These are phyloP conservation scores for Gymnopilus dilepis DNA, from an alignment of 768 basidiomycete genomes.

Conservation along the genomic window DNA sequence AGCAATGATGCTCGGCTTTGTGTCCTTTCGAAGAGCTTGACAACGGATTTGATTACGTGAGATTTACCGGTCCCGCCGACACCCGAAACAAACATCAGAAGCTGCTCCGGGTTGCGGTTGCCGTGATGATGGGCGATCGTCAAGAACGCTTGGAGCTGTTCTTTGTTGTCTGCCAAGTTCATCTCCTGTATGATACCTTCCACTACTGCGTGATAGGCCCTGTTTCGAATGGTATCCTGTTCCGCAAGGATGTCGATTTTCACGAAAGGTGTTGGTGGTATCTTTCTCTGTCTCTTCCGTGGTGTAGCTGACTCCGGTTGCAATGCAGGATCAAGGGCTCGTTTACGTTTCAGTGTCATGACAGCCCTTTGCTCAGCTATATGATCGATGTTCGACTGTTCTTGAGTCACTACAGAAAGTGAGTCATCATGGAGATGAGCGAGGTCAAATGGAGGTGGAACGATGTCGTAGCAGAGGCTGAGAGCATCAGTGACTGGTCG, in stretches of 20 bases:
- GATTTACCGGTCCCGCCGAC: conserved; percentile 15
- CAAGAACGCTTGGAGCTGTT: too few relatives aligned
- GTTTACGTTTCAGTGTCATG: not conserved
- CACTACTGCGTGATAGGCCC: not conserved
- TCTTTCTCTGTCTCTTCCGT: not conserved
- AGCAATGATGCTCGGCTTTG: not conserved
- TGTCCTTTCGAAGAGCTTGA: not conserved
- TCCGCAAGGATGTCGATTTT: not conserved
- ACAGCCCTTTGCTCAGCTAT: not conserved
- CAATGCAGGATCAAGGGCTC: not conserved
- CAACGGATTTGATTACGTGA: conserved; percentile 6
- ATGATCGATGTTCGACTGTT: not conserved
- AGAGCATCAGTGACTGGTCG: too few relatives aligned
- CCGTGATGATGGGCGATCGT: not conserved
- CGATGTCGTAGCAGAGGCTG: too few relatives aligned
- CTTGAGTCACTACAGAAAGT: not conserved
- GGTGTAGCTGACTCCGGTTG: not conserved
- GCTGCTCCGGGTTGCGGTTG: not conserved
- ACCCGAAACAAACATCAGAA: conserved; percentile 11
- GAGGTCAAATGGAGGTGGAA: not conserved
- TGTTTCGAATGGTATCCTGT: not conserved
- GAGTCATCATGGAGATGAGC: not conserved
- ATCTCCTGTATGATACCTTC: not conserved
- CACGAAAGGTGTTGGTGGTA: not conserved
- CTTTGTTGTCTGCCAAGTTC: not conserved